phyloP scores from a whole-genome alignment of 1,284 basidiomycete genomes.

The Naganishia cerealis region DNA sequence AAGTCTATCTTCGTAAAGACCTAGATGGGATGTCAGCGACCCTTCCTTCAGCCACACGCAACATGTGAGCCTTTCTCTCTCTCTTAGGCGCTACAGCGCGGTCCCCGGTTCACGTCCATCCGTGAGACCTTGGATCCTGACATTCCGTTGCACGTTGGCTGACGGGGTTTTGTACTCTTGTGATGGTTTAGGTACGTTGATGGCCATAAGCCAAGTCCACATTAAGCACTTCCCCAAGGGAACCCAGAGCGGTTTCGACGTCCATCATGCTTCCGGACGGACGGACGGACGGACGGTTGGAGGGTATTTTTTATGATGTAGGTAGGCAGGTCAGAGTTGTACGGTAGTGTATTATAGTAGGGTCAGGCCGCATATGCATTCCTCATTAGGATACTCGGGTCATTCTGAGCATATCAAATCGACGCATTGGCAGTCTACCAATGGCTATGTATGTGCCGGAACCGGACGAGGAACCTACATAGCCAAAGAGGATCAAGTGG shows the following conservation, averaged over 20 bases:
- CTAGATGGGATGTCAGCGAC: constrained; percentile 83
- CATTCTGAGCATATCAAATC: too few relatives aligned
- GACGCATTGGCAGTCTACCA: too few relatives aligned
- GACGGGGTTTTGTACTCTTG: neutral
- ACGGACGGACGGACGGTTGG: neutral
- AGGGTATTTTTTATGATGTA: neutral
- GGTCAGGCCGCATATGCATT: neutral
- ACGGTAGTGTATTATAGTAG: constrained; percentile 1
- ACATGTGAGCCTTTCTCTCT: constrained; percentile 76
- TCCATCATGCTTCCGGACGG: neutral
- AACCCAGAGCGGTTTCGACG: neutral
- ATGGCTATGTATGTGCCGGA: neutral
- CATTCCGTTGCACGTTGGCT: neutral
- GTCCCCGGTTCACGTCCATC: neutral
- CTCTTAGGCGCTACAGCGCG: too few relatives aligned
- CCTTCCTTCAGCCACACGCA: constrained; percentile 87
- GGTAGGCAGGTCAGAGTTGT: neutral
- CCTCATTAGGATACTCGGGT: neutral
- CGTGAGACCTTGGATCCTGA: too few relatives aligned
- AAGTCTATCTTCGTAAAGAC: constrained; percentile 78
- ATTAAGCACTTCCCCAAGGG: neutral
- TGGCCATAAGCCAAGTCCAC: constrained; percentile 36
- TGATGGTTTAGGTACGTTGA: constrained; percentile 33
- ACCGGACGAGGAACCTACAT: neutral
- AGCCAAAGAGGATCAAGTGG: neutral